Conservation (phyloP, 768 basidiomycete species). For the Tephrocybe sp. region DNA sequence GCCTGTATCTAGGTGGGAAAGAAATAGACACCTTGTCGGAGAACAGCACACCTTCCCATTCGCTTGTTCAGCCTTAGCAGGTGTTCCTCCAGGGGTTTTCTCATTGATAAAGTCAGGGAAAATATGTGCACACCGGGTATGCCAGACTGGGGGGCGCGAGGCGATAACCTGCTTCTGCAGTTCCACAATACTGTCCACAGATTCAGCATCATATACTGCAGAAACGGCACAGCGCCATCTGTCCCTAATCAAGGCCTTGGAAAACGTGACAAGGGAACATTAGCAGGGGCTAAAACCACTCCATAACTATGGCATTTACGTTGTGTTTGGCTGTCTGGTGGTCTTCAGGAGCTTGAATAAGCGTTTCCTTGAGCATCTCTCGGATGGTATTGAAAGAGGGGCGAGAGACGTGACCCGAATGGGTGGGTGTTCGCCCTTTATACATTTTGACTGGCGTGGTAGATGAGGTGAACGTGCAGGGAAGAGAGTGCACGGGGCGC, state of each 20-base stretch:
- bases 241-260: conserved; percentile 35
- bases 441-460: neutral
- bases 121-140: conserved; percentile 26
- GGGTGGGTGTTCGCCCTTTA: too few species aligned
- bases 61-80: too few species aligned
- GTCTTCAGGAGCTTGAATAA: conserved; percentile 4
- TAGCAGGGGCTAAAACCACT: neutral
- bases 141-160: neutral
- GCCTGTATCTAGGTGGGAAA: too few species aligned
- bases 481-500: too few species aligned
- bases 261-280: neutral
- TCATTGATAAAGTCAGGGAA: conserved; percentile 23
- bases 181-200: conserved; percentile 15
- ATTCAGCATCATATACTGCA: conserved; percentile 20
- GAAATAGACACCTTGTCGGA: too few species aligned
- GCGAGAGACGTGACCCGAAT: too few species aligned
- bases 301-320: conserved; percentile 4
- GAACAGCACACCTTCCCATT: neutral
- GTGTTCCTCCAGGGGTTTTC: too few species aligned
- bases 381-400: conserved; percentile 1
- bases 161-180: neutral
- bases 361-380: conserved; percentile 5
- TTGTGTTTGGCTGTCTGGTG: conserved; percentile 8
- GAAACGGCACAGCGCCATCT: conserved; percentile 31
- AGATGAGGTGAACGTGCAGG: too few species aligned